Percentiles rank a stretch among this genome's conserved stretches.
These are phyloP conservation scores for Coniella vitis DNA, from an alignment of 2,329 filamentous ascomycete genomes.

Conservation along the genomic window DNA sequence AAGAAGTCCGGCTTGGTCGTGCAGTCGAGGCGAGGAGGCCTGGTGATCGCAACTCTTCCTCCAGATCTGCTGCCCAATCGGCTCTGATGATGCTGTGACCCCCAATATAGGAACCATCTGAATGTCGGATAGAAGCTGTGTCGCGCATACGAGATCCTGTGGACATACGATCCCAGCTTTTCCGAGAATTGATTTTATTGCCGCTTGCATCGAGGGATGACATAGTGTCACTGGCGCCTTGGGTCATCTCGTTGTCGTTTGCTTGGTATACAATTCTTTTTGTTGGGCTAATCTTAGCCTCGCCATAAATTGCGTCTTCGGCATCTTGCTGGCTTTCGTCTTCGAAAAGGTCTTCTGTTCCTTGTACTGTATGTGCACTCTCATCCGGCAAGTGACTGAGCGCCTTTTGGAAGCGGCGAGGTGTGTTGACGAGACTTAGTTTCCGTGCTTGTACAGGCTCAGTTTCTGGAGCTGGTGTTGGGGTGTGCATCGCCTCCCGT, in stretches of 20 bases:
- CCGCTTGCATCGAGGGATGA: slow-evolving; percentile 7
- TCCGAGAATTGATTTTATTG: slow-evolving; percentile 1
- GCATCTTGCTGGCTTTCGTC: slow-evolving; percentile 15
- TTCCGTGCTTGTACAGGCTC: neutral
- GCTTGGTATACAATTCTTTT: slow-evolving; percentile 8
- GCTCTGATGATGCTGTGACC: slow-evolving; percentile 11
- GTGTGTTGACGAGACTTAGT: neutral
- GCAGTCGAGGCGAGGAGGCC: slow-evolving; percentile 16
- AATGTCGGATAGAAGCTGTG: slow-evolving; percentile 6
- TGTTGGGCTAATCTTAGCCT: slow-evolving; percentile 1
- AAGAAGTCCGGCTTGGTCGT: slow-evolving; percentile 11
- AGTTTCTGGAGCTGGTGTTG: neutral
- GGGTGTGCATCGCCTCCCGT: neutral
- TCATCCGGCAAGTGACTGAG: slow-evolving; percentile 13
- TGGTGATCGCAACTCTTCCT: slow-evolving; percentile 5
- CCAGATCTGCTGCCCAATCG: slow-evolving; percentile 13
- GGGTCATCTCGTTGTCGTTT: slow-evolving; percentile 1
- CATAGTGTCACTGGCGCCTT: neutral
- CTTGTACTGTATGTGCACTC: slow-evolving; percentile 27
- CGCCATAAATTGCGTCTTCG: slow-evolving; percentile 3
- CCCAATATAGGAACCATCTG: slow-evolving; percentile 9
- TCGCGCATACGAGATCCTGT: slow-evolving; percentile 7
- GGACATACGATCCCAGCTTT: slow-evolving; percentile 3
- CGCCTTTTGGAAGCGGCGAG: neutral
- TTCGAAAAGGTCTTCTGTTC: slow-evolving; percentile 29